phyloP scores from a whole-genome alignment of 176 grass and related monocot species.

The Elymus sibiricus region DNA sequence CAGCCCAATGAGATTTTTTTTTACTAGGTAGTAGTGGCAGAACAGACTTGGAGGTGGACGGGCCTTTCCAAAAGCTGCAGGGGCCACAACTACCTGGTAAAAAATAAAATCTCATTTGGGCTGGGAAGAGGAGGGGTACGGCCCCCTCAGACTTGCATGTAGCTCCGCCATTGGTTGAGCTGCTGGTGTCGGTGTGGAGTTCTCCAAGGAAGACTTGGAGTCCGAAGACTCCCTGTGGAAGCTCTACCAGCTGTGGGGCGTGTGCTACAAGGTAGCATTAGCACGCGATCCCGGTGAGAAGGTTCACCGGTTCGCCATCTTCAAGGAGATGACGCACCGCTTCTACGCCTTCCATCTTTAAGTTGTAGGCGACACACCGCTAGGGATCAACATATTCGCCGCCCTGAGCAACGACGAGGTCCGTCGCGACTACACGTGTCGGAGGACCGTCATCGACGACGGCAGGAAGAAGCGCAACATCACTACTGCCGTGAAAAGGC shows the following conservation, averaged over 20 bases:
- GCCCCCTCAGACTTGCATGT: too few species aligned
- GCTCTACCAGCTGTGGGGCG: neutral
- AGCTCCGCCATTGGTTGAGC: neutral
- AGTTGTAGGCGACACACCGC: neutral
- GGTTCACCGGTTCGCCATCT: neutral
- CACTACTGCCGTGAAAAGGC: neutral
- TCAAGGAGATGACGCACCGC: neutral
- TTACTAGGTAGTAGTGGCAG: too few species aligned
- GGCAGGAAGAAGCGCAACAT: neutral
- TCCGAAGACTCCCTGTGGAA: neutral
- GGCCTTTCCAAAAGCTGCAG: too few species aligned
- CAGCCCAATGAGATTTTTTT: too few species aligned
- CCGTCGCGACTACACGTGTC: neutral
- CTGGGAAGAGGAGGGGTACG: too few species aligned
- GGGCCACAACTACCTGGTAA: too few species aligned
- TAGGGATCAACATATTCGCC: neutral
- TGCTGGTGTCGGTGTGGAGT: neutral
- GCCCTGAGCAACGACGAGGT: neutral
- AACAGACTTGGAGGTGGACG: too few species aligned
- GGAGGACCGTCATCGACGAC: neutral
- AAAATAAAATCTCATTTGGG: too few species aligned
- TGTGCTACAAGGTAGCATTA: neutral
- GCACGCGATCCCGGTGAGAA: neutral
- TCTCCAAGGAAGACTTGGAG: neutral
- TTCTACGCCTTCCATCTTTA: neutral